Evolutionary conservation across 73 alveolate species (phyloP).

Genomic region (Breviolum minutum): DNA sequence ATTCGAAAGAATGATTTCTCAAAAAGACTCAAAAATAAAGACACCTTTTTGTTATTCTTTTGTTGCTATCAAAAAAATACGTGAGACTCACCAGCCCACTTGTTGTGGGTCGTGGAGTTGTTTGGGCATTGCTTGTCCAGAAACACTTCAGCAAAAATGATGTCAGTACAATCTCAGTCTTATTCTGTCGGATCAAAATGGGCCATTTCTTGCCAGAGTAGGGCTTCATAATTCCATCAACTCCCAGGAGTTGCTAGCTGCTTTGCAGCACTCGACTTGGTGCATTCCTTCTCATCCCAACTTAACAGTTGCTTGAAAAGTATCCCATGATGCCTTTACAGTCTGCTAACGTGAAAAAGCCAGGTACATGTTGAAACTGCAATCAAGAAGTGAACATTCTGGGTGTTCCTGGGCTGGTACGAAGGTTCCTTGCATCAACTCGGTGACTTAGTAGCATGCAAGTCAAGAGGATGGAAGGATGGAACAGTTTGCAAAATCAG

Average conservation of each 20-base stretch:
- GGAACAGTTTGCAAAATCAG: no score
- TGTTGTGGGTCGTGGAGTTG: conserved; percentile 1
- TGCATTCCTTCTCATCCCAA: not conserved
- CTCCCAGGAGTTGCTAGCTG: not conserved
- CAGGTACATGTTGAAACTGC: no score
- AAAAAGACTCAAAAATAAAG: not conserved
- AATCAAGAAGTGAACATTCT: no score
- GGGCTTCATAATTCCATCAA: not conserved
- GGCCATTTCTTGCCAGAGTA: not conserved
- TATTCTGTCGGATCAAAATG: no score
- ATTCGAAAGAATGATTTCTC: not conserved
- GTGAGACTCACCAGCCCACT: conserved; percentile 28
- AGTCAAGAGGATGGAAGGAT: no score
- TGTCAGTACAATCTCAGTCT: no score
- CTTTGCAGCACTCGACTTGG: conserved; percentile 2
- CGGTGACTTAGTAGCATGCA: no score
- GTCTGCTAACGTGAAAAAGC: no score
- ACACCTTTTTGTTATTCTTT: not conserved
- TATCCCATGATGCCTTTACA: no score
- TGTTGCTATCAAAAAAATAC: no score
- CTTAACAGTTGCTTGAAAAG: not conserved
- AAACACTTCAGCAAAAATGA: not conserved
- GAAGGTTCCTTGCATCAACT: no score
- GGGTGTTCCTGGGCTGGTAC: no score
- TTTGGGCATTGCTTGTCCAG: not conserved